phyloP scores from a whole-genome alignment of 2,329 filamentous ascomycete genomes.

The Alternaria sp. region DNA sequence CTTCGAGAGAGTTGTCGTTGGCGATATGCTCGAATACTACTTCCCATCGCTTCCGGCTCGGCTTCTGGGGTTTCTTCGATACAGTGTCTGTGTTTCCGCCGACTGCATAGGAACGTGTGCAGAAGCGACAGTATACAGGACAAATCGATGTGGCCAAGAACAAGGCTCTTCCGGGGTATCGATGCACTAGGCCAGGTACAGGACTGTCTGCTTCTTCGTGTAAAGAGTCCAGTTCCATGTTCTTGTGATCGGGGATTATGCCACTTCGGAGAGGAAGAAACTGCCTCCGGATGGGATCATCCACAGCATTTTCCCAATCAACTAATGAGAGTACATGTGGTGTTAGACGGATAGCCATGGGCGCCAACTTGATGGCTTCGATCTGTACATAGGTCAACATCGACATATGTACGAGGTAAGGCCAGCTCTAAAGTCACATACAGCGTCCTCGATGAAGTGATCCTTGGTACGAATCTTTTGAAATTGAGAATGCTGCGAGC shows the following conservation, averaged over 20 bases:
- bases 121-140: constrained; percentile 69
- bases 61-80: constrained; percentile 47
- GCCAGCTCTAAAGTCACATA: not conserved
- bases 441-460: constrained; percentile 64
- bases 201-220: constrained; percentile 65
- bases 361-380: constrained; percentile 61
- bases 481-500: constrained; percentile 37
- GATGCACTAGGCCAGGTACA: constrained; percentile 66
- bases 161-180: constrained; percentile 70
- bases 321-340: constrained; percentile 68
- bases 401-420: too few relatives aligned
- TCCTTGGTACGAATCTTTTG: constrained; percentile 57
- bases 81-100: constrained; percentile 64
- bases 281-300: constrained; percentile 68
- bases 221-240: constrained; percentile 65
- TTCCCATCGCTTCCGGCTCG: constrained; percentile 62
- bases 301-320: constrained; percentile 66
- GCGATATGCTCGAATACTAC: constrained; percentile 66
- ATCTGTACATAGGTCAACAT: constrained; percentile 22
- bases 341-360: constrained; percentile 68
- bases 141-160: constrained; percentile 69
- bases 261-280: constrained; percentile 66
- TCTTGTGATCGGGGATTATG: constrained; percentile 63
- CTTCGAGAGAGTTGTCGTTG: constrained; percentile 58
- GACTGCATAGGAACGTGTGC: constrained; percentile 68